phyloP scores from a whole-genome alignment of 2,329 filamentous ascomycete species.

The Aspergillus ochraceus region DNA sequence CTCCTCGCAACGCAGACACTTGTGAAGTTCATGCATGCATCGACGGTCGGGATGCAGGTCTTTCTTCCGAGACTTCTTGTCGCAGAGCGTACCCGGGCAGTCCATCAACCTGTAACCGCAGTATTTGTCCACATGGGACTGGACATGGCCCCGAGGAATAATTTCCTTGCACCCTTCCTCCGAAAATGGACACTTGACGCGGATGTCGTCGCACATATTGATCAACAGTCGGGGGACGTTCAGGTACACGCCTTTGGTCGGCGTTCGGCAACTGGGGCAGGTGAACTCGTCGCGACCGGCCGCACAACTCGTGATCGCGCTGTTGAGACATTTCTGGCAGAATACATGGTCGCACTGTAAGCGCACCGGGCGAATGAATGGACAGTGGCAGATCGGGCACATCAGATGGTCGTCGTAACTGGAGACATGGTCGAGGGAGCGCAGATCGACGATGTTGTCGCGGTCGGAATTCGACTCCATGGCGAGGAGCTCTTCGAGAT shows the following conservation, averaged over 20 bases:
- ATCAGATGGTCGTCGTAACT: slow-evolving; percentile 60
- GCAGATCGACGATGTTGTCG: slow-evolving; percentile 51
- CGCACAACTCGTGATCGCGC: slow-evolving; percentile 43
- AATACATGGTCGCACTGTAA: slow-evolving; percentile 65
- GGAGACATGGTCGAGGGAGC: slow-evolving; percentile 58
- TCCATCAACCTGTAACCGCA: slow-evolving; percentile 57
- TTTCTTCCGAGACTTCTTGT: slow-evolving; percentile 55
- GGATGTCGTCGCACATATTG: slow-evolving; percentile 63
- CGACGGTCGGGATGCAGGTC: slow-evolving; percentile 49
- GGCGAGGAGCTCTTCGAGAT: slow-evolving; percentile 32
- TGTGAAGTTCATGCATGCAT: slow-evolving; percentile 56
- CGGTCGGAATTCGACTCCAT: slow-evolving; percentile 29
- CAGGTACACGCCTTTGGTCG: slow-evolving; percentile 36
- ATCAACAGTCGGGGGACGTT: slow-evolving; percentile 57
- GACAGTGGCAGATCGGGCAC: slow-evolving; percentile 65
- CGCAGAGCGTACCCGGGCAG: slow-evolving; percentile 53
- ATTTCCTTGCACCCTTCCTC: slow-evolving; percentile 55
- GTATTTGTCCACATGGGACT: slow-evolving; percentile 61
- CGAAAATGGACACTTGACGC: slow-evolving; percentile 60
- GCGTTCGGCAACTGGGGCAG: slow-evolving; percentile 60
- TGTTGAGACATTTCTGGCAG: slow-evolving; percentile 58
- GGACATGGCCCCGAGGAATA: slow-evolving; percentile 56
- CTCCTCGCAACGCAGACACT: slow-evolving; percentile 54
- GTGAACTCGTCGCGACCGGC: slow-evolving; percentile 38
- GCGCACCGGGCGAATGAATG: slow-evolving; percentile 60